Evolutionary conservation across 192 early-diverging fungal species (phyloP), one percentile per base, ranked within the genome.

Genomic region (Cetraspora pellucida): DNA sequence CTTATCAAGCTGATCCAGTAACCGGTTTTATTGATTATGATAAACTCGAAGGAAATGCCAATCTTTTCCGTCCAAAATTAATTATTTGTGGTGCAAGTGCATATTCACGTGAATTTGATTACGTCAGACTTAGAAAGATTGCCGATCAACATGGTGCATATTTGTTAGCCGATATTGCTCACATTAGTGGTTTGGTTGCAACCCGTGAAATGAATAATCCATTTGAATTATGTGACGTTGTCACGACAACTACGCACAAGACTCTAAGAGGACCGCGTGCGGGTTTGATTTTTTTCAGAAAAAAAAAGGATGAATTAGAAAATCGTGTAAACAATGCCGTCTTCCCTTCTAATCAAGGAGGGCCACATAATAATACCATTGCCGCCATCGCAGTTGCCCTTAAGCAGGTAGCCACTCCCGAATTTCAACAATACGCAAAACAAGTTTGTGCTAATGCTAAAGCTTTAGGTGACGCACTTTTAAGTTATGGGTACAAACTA

Each of bases 341-440:
- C 59, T 99, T 99, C 92, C 98, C 98, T 61, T 95, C 94, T 77
- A 95, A 94, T 90, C 98, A 99, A 89, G 98, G 98, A 81, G 98
- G 98, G 59, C 98, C 98, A 44, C 98, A 99, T 92, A 99, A 99
- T 92, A 98, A 99, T 93, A 97, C 97, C 72, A 99, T 99, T 87
- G 97, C 97, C 31, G 98, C 89, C 44, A 87, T 99, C 50, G 98
- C 98, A 64, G 97, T 99, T 68, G 93, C 97, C 10, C 88, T 99
- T 69, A 98, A 98, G 92, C 98, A 98, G 87, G 98, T 89, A 16
- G 95, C 94, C 65, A 86, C 88, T 70, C 96, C 96, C 44, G 95
- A 93, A 85, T 99, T 97, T 85, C 93, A 94, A 78, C 79, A 87
- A 78, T 99, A 99, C 81, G 92, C 96, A 77, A 90, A 92, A 86